Conservation (phyloP, 2,329 filamentous ascomycete species). For the Botryosphaeria agaves region DNA sequence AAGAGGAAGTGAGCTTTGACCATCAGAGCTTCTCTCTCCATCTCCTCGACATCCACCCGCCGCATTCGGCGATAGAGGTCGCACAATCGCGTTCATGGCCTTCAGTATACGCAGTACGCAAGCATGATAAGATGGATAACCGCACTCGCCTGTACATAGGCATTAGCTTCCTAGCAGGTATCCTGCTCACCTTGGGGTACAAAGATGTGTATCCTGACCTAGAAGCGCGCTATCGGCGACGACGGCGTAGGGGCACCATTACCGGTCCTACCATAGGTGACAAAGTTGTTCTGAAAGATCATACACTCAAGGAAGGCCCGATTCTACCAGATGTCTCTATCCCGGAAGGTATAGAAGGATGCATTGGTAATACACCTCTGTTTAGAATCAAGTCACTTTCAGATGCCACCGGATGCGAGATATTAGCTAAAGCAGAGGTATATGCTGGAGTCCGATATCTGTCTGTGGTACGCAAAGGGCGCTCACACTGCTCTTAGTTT, state of each 20-base stretch:
- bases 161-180: slow-evolving; percentile 59
- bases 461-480: not conserved
- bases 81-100: no score
- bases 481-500: slow-evolving; percentile 32
- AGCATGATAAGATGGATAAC: slow-evolving; percentile 19
- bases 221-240: slow-evolving; percentile 42
- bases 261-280: no score
- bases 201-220: slow-evolving; percentile 67
- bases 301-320: slow-evolving; percentile 11
- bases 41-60: no score
- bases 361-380: slow-evolving; percentile 86
- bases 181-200: slow-evolving; percentile 57
- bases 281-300: slow-evolving; percentile 20
- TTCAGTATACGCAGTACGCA: no score
- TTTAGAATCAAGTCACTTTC: slow-evolving; percentile 75
- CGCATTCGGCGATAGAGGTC: no score
- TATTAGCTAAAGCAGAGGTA: slow-evolving; percentile 81
- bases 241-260: slow-evolving; percentile 11
- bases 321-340: no score
- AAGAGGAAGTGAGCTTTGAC: not conserved
- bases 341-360: slow-evolving; percentile 69
- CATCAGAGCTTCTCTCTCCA: no score
- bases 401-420: slow-evolving; percentile 70
- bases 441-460: slow-evolving; percentile 1
- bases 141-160: slow-evolving; percentile 40